phyloP scores from a whole-genome alignment of 768 basidiomycete species.

The Guyanaporus albipodus region DNA sequence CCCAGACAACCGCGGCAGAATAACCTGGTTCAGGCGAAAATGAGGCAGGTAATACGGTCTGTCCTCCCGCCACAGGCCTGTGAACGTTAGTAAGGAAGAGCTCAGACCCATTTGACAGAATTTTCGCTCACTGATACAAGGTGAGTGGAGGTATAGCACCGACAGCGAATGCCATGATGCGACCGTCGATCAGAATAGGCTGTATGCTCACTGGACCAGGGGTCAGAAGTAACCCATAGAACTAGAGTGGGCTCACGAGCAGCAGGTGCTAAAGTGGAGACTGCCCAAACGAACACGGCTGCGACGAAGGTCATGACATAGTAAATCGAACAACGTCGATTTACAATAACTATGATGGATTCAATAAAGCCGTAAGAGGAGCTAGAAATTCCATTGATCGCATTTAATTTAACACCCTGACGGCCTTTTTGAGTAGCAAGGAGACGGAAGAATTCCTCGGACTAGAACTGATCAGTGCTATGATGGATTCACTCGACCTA shows the following conservation, averaged over 20 bases:
- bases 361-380: constrained; percentile 8
- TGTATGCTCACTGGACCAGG: constrained; percentile 9
- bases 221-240: not conserved
- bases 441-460: constrained; percentile 20
- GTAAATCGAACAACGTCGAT: constrained; percentile 6
- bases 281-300: constrained; percentile 2
- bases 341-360: not conserved
- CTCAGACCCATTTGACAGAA: not conserved
- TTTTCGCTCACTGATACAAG: constrained; percentile 7
- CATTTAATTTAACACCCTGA: constrained; percentile 1
- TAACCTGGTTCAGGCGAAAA: constrained; percentile 11
- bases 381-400: constrained; percentile 15
- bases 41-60: not conserved
- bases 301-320: constrained; percentile 8
- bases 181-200: constrained; percentile 11
- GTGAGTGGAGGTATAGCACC: constrained; percentile 15
- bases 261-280: constrained; percentile 8
- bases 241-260: constrained; percentile 9
- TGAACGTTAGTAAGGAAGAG: not conserved
- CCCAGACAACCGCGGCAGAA: constrained; percentile 14
- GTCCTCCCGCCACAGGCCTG: constrained; percentile 9
- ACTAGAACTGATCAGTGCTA: constrained; percentile 2
- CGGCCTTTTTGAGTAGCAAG: constrained; percentile 3
- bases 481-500: too few relatives aligned
- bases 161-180: constrained; percentile 12